Conservation (phyloP, 495 filamentous ascomycete species). For the Aspergillus conjunctus region DNA sequence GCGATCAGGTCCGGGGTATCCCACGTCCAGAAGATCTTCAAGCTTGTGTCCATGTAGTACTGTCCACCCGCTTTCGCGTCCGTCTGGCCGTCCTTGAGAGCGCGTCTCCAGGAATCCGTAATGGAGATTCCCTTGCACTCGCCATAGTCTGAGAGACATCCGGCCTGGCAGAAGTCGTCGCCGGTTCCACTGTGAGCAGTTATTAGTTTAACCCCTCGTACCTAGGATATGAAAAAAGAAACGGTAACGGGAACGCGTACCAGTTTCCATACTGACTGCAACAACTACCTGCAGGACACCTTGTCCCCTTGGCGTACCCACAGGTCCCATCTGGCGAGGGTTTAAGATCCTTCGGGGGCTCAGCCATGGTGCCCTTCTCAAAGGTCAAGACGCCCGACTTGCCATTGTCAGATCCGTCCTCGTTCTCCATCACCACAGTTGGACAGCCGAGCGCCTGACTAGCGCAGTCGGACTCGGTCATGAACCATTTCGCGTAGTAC, state of each 20-base stretch:
- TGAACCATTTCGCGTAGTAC: conserved; percentile 75
- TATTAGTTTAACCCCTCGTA: conserved; percentile 3
- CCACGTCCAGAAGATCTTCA: conserved; percentile 73
- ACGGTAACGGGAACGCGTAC: conserved; percentile 28
- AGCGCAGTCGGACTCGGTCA: conserved; percentile 50
- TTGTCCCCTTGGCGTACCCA: conserved; percentile 30
- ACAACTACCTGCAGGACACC: conserved; percentile 39
- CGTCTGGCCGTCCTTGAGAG: conserved; percentile 54
- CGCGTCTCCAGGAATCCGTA: conserved; percentile 49
- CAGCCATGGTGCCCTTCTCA: conserved; percentile 46
- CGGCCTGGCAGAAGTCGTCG: conserved; percentile 41
- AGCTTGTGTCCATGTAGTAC: conserved; percentile 65
- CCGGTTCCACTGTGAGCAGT: conserved; percentile 26
- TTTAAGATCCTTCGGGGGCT: conserved; percentile 47
- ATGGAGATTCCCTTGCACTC: conserved; percentile 45
- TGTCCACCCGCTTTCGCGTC: conserved; percentile 64
- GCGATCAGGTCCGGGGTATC: conserved; percentile 64
- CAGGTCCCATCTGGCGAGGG: conserved; percentile 47
- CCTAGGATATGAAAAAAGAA: neutral
- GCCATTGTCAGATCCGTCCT: conserved; percentile 64
- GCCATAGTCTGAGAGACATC: conserved; percentile 47
- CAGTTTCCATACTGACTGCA: conserved; percentile 45
- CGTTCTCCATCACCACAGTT: conserved; percentile 63
- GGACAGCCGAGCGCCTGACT: conserved; percentile 61
- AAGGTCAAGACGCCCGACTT: conserved; percentile 64